Base-by-base conservation (phyloP, 768 basidiomycete species). In the Agrocybe pediades region DNA sequence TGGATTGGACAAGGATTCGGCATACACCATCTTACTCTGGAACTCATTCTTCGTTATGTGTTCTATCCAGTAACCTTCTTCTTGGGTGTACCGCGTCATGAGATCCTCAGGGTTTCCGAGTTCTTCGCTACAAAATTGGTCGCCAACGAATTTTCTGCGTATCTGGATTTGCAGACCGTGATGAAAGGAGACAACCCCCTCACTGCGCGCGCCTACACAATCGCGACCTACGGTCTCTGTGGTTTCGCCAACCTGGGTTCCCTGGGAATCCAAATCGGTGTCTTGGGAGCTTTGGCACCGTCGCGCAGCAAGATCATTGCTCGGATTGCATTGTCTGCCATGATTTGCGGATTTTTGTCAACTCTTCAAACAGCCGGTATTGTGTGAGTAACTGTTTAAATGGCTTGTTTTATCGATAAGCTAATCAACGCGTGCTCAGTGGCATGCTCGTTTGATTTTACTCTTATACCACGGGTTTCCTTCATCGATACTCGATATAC, bases 161-260 rank as follows among this genome's bases (percentile, higher is more conserved):
- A 94, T 71, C 64, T 70, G 47, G 77, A 78, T 26, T 76, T 92
- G 48, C 76, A 85, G 56, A 70, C 71, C 1, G 72, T 85, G 40
- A 75, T 74, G 73, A 49, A 58, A 6, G 52, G 68, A n/a, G 55
- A 56, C 8, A 46, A 59, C 21, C 59, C 64, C 9, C 80, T 94
- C 46, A 85, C 85, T 19, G 76, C 71, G 25, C 90, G 89, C 52
- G 90, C 85, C 19, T 93, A 78, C 71, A 88, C 87, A 48, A 94
- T 95, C 60, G 85, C 88, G 13, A 85, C 88, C 27, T 96, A 95
- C 67, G 87, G 88, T 15, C 84, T 95, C 15, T 95, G 92, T 69
- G 95, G 95, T 9, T 96, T 96, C 64, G 91, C 91, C 54, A 95
- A 95, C 67, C 75, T 92, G 41, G 84, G 88, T 51, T 90, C 90